Evolutionary conservation across 2,329 filamentous ascomycete species (phyloP), one percentile per base, ranked within the genome.

Genomic region (Fusarium redolens): DNA sequence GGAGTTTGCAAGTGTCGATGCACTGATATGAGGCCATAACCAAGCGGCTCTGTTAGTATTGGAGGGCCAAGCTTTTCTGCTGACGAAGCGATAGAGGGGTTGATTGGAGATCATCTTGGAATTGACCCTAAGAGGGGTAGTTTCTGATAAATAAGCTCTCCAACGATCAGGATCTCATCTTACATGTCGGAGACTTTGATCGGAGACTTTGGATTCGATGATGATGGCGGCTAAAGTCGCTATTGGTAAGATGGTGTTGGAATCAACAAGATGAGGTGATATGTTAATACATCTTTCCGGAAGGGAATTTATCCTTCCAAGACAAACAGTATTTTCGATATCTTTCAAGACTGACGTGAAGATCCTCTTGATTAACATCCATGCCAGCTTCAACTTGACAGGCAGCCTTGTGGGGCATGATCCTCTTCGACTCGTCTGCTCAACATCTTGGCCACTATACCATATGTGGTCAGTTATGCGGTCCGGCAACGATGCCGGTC

Each of bases 1-100:
- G 70, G 70, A 45, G 61, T 73, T 73, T 60, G 70, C 67, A 68
- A 73, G 51, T 45, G 51, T 25, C 3, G 48, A 58, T 48, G 44
- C 22, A 56, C 38, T n/a, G 20, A 51, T n/a, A 48, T 69, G 43
- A 69, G 61, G 63, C 31, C 61, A 65, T 45, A 51, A 28, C 20
- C 35, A 62, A 40, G 51, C 30, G 38, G 25, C 67, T 55, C 61
- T 60, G 54, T 50, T 43, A 20, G 43, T 61, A 37, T 56, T 57
- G 50, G 35, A 38, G 35, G 28, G 37, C 28, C 57, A 30, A 25
- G n/a, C 45, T 48, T 61, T 50, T 35, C 41, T 50, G 63, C 67
- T 69, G 65, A 69, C 67, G 47, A 69, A 69, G 28, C n/a, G 17
- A 25, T 12, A 40, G 45, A 22, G n/a, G 17, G 15, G 38, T 25